Conservation (phyloP, 768 basidiomycete genomes). For the Rickenella mellea region DNA sequence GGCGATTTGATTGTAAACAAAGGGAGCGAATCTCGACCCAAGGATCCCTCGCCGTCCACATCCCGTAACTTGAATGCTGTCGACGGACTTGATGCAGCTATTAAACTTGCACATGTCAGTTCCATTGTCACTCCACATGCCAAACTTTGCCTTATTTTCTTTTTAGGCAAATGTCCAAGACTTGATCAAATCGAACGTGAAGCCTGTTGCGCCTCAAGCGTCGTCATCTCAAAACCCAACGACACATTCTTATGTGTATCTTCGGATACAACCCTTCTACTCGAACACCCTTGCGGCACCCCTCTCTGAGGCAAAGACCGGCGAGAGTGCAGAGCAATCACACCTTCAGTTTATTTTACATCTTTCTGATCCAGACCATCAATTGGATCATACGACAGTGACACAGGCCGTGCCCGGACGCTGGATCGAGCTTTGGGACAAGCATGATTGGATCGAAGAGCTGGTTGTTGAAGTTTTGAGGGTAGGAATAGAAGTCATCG, state of each 20-base stretch:
- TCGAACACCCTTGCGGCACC: slow-evolving; percentile 34
- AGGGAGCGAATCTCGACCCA: slow-evolving; percentile 68
- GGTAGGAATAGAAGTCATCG: slow-evolving; percentile 80
- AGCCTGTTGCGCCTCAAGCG: slow-evolving; percentile 18
- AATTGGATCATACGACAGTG: slow-evolving; percentile 63
- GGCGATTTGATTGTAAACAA: slow-evolving; percentile 85
- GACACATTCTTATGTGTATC: slow-evolving; percentile 83
- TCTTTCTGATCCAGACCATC: slow-evolving; percentile 71
- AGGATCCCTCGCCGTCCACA: slow-evolving; percentile 33
- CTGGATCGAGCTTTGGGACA: slow-evolving; percentile 88
- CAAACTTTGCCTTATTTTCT: background rate
- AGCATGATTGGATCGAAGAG: slow-evolving; percentile 96
- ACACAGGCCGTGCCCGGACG: slow-evolving; percentile 77
- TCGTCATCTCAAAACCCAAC: slow-evolving; percentile 45
- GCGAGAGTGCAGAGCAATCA: slow-evolving; percentile 15
- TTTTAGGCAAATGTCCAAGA: slow-evolving; percentile 69
- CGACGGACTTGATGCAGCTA: slow-evolving; percentile 75
- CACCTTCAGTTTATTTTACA: slow-evolving; percentile 62
- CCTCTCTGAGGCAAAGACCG: slow-evolving; percentile 14
- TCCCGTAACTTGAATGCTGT: slow-evolving; percentile 72
- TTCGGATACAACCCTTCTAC: slow-evolving; percentile 86
- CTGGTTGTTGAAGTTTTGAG: slow-evolving; percentile 79
- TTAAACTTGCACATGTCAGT: slow-evolving; percentile 74
- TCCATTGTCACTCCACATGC: slow-evolving; percentile 2
- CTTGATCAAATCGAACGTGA: slow-evolving; percentile 54